Evolutionary conservation across 805 yeast genomes (phyloP).

Genomic region (Wickerhamiella lipophila): DNA sequence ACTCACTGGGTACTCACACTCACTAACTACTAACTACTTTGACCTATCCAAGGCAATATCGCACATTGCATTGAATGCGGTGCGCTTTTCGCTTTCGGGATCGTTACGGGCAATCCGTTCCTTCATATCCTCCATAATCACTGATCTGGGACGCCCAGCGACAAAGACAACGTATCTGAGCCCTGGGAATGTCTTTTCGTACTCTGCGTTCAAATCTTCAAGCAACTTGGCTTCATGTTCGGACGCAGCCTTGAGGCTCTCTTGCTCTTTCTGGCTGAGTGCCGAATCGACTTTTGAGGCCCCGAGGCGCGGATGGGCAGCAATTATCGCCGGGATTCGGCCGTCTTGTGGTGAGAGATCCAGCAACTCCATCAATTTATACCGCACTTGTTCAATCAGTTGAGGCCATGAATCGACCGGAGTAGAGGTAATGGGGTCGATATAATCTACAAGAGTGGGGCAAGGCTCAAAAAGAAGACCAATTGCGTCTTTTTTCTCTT

Average conservation of each 20-base stretch:
- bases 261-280: constrained; percentile 62
- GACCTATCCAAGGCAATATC: constrained; percentile 78
- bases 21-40: too few relatives aligned
- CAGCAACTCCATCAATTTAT: constrained; percentile 29
- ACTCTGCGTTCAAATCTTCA: constrained; percentile 40
- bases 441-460: constrained; percentile 32
- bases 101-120: constrained; percentile 45
- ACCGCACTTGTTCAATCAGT: constrained; percentile 38
- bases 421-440: constrained; percentile 25
- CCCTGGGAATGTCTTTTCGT: constrained; percentile 57
- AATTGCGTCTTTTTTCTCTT: constrained; percentile 32
- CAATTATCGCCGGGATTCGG: constrained; percentile 39
- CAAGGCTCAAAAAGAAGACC: constrained; percentile 59
- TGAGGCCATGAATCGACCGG: constrained; percentile 23
- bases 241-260: constrained; percentile 39
- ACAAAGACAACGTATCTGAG: constrained; percentile 80
- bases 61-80: constrained; percentile 80
- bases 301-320: constrained; percentile 86
- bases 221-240: constrained; percentile 42
- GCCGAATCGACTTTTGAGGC: constrained; percentile 39
- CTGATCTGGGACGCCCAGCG: constrained; percentile 60
- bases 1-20: too few relatives aligned
- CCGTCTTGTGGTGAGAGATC: constrained; percentile 22
- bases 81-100: constrained; percentile 41
- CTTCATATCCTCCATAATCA: constrained; percentile 51